phyloP scores from a whole-genome alignment of 331 rosid species.

The Quercus tomentella region DNA sequence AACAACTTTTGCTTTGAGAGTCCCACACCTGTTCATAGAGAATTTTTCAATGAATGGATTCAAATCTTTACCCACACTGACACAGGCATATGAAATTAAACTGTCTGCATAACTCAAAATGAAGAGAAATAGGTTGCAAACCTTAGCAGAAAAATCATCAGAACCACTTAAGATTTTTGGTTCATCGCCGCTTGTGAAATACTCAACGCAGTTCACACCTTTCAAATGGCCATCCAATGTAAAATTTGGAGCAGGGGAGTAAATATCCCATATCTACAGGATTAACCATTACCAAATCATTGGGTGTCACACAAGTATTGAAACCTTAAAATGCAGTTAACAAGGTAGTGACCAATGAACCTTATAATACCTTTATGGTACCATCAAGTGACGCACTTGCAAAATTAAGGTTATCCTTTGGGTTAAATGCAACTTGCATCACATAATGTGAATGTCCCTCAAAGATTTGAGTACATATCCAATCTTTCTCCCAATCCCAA shows the following conservation, averaged over 20 bases:
- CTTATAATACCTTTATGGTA: conserved; percentile 60
- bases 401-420: conserved; percentile 62
- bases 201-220: conserved; percentile 79
- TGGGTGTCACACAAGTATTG: neutral
- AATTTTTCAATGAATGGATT: conserved; percentile 1
- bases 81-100: neutral
- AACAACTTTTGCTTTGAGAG: conserved; percentile 51
- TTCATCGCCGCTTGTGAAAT: conserved; percentile 60
- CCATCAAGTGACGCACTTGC: conserved; percentile 89
- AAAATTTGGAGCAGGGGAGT: conserved; percentile 61
- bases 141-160: conserved; percentile 82
- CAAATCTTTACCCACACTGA: neutral
- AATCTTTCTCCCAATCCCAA: conserved; percentile 82
- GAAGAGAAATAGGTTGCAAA: conserved; percentile 13
- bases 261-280: conserved; percentile 67
- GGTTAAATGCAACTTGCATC: conserved; percentile 83
- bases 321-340: neutral
- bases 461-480: conserved; percentile 61
- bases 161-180: conserved; percentile 74
- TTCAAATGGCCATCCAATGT: conserved; percentile 72
- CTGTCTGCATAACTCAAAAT: neutral
- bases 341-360: neutral
- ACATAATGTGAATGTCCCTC: conserved; percentile 87
- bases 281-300: neutral
- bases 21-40: conserved; percentile 63